A percentile compares a stretch with the other conserved stretches of the same genome.
Conservation (phyloP, 768 basidiomycete species). For the Dacryopinax primogenitus region DNA sequence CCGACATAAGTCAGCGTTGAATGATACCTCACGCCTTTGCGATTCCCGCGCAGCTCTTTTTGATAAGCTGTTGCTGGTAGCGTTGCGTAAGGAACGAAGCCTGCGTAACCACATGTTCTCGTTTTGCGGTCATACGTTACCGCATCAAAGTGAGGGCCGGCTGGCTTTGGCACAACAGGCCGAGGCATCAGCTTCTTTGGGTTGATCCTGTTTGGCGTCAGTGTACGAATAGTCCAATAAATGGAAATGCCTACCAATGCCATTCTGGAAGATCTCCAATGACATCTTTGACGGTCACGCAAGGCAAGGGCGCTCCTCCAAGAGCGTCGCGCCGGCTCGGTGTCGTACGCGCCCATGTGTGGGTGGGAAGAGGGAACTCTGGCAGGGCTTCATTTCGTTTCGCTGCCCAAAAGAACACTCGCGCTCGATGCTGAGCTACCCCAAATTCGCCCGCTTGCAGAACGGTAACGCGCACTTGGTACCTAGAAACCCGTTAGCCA, state of each 20-base stretch:
- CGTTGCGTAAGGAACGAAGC: background rate
- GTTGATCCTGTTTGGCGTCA: background rate
- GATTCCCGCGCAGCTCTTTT: background rate
- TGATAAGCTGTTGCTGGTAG: background rate
- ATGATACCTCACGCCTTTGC: background rate
- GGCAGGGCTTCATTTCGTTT: constrained; percentile 34
- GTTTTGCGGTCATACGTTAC: constrained; percentile 3
- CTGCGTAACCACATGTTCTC: background rate
- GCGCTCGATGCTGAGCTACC: constrained; percentile 40
- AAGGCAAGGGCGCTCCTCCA: constrained; percentile 2
- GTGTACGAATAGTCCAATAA: background rate
- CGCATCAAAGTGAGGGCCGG: background rate
- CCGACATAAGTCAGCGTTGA: background rate
- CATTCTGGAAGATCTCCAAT: background rate
- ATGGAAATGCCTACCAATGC: constrained; percentile 1
- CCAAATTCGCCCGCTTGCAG: constrained; percentile 48
- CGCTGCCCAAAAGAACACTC: constrained; percentile 45
- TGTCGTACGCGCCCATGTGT: constrained; percentile 37
- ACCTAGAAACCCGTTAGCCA: constrained; percentile 14
- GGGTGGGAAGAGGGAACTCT: constrained; percentile 41
- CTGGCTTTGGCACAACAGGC: background rate
- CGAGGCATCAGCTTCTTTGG: background rate
- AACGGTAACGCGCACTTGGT: constrained; percentile 40
- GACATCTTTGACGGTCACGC: background rate
- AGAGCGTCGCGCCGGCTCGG: background rate